A percentile compares a stretch with the other conserved stretches of the same genome.
These are phyloP conservation scores for Aspergillus bertholletiae DNA, from an alignment of 495 filamentous ascomycete species.

Conservation along the genomic window DNA sequence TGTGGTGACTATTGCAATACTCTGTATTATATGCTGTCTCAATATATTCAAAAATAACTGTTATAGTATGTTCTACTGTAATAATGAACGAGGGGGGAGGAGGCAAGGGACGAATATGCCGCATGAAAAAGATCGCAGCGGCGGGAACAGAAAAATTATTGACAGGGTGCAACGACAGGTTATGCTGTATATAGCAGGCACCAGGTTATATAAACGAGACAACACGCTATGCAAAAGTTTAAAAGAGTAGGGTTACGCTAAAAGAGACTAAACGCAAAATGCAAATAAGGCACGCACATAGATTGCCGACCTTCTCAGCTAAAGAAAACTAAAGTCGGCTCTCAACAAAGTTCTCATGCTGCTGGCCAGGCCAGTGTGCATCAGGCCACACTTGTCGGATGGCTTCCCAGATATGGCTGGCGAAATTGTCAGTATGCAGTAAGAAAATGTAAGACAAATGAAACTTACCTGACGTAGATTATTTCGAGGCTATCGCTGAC, in stretches of 20 bases:
- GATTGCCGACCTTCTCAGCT: neutral
- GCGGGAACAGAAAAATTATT: too few species aligned
- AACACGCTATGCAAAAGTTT: neutral
- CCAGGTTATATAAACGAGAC: neutral
- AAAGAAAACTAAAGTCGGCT: conserved; percentile 47
- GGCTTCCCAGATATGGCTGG: conserved; percentile 84
- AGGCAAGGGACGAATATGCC: neutral
- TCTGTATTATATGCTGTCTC: conserved; percentile 16
- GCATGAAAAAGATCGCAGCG: too few species aligned
- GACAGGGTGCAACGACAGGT: neutral
- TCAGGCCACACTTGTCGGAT: conserved; percentile 82
- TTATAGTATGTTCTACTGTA: neutral
- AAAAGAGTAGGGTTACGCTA: neutral
- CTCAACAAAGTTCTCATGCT: conserved; percentile 59
- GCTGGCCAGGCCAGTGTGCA: conserved; percentile 70
- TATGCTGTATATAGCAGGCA: neutral
- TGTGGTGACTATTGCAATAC: conserved; percentile 11
- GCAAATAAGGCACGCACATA: neutral
- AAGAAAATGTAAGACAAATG: neutral
- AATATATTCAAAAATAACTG: conserved; percentile 11
- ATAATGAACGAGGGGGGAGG: too few species aligned
- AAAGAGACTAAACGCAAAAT: conserved; percentile 5
- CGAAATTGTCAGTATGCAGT: conserved; percentile 19
- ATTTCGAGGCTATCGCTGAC: conserved; percentile 86
- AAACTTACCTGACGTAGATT: conserved; percentile 75